Base-by-base conservation (phyloP, 371 early-diverging fungal species). In the Mucor indicus region DNA sequence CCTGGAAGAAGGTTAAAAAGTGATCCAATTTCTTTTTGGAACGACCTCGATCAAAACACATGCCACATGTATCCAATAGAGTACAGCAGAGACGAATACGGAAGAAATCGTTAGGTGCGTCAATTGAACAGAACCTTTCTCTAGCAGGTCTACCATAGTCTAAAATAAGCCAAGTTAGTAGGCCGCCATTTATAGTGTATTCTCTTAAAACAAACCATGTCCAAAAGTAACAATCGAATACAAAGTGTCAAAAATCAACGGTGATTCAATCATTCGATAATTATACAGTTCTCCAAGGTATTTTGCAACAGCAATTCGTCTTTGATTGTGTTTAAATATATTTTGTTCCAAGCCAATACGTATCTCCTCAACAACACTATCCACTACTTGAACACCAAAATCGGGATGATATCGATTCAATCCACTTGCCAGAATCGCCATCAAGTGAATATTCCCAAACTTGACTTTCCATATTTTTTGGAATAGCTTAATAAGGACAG, bases 251-350 rank as follows among this genome's bases (percentile, higher is more conserved):
- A 98, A 88, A 12, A 98, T 79, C 11, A 89, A 64, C 0, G 78
- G 71, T 1, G 86, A 76, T 30, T 90, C 90, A n/a, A 97, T 74
- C 79, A 95, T 69, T 9, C 87, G 75, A 58, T 89, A 92, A 50
- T 90, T 87, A 64, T 90, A 94, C 38, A 98, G 67, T 59, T 98
- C 96, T 24, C 93, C 96, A 12, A 98, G 64, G 56, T 91, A 98
- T 43, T 87, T 87, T 12, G 75, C 86, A 2, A 79, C 75, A 0
- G 93, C 79, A 29, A 97, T 79, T 15, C 96, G 81, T 50, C 87
- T 80, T 65, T 96, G 98, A 56, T 95, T 96, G 52, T 89, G 86
- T 44, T 86, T 85, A 60, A 92, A 98, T 32, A 90, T 71, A 60
- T 95, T 38, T 35, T 48, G 48, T 61, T 98, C 98, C 38, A 97